These are phyloP conservation scores for Boletus tylopilopsis DNA, from an alignment of 768 basidiomycete species.

Conservation along the genomic window DNA sequence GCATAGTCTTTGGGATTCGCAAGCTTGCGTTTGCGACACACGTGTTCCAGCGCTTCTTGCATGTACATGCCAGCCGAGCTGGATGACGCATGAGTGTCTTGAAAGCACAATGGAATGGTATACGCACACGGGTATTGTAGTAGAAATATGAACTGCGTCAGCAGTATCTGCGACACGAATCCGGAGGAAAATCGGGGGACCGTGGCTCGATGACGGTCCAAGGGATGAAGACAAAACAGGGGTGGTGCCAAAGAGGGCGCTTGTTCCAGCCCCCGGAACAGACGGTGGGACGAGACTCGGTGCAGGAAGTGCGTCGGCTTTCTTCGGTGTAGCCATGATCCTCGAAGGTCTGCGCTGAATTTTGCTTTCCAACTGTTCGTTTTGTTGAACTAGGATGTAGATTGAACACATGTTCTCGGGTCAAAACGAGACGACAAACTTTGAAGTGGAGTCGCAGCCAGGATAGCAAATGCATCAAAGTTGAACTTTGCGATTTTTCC, in stretches of 20 bases:
- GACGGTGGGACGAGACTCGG: slow-evolving; percentile 38
- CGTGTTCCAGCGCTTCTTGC: slow-evolving; percentile 89
- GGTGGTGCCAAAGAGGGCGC: slow-evolving; percentile 47
- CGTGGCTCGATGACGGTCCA: slow-evolving; percentile 67
- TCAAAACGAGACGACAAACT: slow-evolving; percentile 39
- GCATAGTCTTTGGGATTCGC: slow-evolving; percentile 78
- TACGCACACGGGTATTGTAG: slow-evolving; percentile 87
- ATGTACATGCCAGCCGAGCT: slow-evolving; percentile 94
- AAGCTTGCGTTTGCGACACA: slow-evolving; percentile 68
- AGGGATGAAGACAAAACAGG: slow-evolving; percentile 61
- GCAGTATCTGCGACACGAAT: slow-evolving; percentile 78
- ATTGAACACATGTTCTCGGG: neutral
- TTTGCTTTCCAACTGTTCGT: slow-evolving; percentile 71
- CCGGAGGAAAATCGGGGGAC: slow-evolving; percentile 79
- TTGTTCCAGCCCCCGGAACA: slow-evolving; percentile 38
- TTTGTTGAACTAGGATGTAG: slow-evolving; percentile 59
- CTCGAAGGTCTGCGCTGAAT: slow-evolving; percentile 78
- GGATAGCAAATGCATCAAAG: slow-evolving; percentile 84
- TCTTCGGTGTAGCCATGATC: slow-evolving; percentile 58
- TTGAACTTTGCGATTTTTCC: slow-evolving; percentile 86
- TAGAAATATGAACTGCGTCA: slow-evolving; percentile 81
- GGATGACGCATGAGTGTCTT: neutral
- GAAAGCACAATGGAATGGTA: neutral
- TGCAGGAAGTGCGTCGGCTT: slow-evolving; percentile 43
- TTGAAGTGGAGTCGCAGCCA: slow-evolving; percentile 71